Base-by-base conservation (phyloP, 495 filamentous ascomycete species). In the Saxispiralis lemnorum region DNA sequence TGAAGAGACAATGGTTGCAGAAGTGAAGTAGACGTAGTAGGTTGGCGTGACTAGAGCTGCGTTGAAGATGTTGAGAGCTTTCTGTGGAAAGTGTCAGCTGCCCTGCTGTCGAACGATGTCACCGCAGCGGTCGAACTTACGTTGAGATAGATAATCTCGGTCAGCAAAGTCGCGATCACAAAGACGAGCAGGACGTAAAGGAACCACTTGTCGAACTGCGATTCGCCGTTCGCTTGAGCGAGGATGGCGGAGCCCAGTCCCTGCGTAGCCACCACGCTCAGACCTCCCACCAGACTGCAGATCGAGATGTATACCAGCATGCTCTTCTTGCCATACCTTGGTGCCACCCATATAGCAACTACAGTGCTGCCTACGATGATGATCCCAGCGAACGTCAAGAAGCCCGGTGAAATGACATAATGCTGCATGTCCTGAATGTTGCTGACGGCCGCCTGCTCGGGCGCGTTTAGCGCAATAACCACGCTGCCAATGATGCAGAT, bases 11-110 rank as follows among this genome's bases (percentile, higher is more conserved):
- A 97, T 94, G 3, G 89, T 97, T 13, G 83, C 76, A 53, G 76
- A 89, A 35, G 89, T 97, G 60, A 97, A 97, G 66, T 83, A 86
- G 47, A 97, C 89, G 57, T 97, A 97, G 63, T 97, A 97, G 3
- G 89, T 97, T 0, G 89, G 89, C 0, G 89, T 97, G 41, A 97
- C 89, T 45, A 97, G 72, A 1, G 89, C 89, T 21, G 89, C 92
- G 56, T 97, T 97, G 68, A 89, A 97, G 37, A 97, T 54, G 58
- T 97, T 97, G 33, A 97, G 70, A 14, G 89, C 89, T 95, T 97
- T 97, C 89, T 97, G 63, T 51, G 51, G 28, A 31, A n/a, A 14
- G 10, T 13, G 51, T 69, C 48, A 69, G 60, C 30, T 31, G 35
- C 31, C 2, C 14, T 10, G 6, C 19, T 7, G 24, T 15, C 18